Conservation (phyloP, 306 rosid genomes). For the Carpinus viminea region DNA sequence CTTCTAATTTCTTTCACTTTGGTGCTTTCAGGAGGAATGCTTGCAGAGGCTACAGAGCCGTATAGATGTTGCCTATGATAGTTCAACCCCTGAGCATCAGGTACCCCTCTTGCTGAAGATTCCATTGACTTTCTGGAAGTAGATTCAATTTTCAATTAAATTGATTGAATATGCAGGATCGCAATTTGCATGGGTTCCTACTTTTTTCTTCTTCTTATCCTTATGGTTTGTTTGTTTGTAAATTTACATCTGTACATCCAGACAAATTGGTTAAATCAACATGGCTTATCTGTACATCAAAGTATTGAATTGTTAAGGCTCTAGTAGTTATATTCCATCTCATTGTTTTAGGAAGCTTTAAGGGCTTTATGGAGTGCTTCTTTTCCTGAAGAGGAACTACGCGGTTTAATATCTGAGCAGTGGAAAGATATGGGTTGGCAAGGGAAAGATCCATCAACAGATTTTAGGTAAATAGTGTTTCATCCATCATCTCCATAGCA, state of each 20-base stretch:
- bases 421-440: slow-evolving; percentile 99
- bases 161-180: neutral
- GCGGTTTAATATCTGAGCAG: slow-evolving; percentile 89
- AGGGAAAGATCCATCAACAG: slow-evolving; percentile 99
- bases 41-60: slow-evolving; percentile 82
- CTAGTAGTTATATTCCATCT: slow-evolving; percentile 24
- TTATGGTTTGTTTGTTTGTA: neutral
- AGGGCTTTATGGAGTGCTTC: slow-evolving; percentile 86
- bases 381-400: slow-evolving; percentile 91
- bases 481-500: neutral
- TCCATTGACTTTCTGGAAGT: slow-evolving; percentile 11
- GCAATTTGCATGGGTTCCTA: neutral
- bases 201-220: neutral
- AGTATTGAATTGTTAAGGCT: slow-evolving; percentile 12
- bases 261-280: neutral
- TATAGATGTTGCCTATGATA: slow-evolving; percentile 77
- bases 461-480: slow-evolving; percentile 71
- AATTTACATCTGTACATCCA: neutral
- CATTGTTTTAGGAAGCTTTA: slow-evolving; percentile 68
- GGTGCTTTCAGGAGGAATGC: slow-evolving; percentile 77
- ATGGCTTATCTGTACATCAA: neutral
- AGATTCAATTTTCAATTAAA: slow-evolving; percentile 11
- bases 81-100: slow-evolving; percentile 85
- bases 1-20: slow-evolving; percentile 21
- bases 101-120: slow-evolving; percentile 41